A percentile compares a stretch with the other conserved stretches of the same genome.
Evolutionary conservation across 2,329 filamentous ascomycete genomes (phyloP).

Genomic region (Sporothrix schenckii): DNA sequence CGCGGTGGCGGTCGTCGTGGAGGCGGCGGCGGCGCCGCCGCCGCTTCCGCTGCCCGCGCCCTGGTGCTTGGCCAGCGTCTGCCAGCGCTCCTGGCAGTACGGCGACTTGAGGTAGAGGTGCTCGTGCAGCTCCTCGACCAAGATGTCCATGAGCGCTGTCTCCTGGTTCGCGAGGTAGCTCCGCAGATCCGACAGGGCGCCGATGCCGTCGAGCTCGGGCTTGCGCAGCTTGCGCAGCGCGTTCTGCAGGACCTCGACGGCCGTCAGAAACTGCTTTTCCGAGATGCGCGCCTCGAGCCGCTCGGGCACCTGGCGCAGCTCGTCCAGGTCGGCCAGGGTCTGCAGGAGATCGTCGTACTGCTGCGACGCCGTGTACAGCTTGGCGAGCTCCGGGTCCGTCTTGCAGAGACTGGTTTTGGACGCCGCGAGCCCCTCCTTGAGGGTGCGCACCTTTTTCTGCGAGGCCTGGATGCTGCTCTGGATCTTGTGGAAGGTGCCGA

Average conservation of each 20-base stretch:
- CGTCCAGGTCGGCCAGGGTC: conserved; percentile 80
- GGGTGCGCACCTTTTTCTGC: conserved; percentile 77
- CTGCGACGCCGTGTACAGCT: conserved; percentile 82
- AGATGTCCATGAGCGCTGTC: conserved; percentile 84
- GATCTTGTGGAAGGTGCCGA: conserved; percentile 98
- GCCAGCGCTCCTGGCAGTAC: conserved; percentile 96
- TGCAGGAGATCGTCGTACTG: conserved; percentile 89
- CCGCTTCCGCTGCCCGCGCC: conserved; percentile 40
- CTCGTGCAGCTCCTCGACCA: conserved; percentile 96
- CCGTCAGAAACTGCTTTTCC: conserved; percentile 90
- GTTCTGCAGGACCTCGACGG: conserved; percentile 88
- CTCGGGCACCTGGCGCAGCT: conserved; percentile 85
- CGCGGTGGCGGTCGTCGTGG: no score
- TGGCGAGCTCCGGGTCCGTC: conserved; percentile 88
- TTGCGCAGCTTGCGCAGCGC: conserved; percentile 81
- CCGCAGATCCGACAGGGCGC: conserved; percentile 80
- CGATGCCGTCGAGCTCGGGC: conserved; percentile 88
- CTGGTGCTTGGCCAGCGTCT: conserved; percentile 72
- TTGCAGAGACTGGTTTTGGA: conserved; percentile 81
- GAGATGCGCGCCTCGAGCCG: conserved; percentile 92
- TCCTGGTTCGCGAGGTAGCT: conserved; percentile 93
- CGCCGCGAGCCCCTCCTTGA: conserved; percentile 80
- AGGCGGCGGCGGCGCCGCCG: background rate
- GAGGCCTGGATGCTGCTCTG: conserved; percentile 89
- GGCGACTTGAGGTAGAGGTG: conserved; percentile 97